Evolutionary conservation across 805 yeast species (phyloP).

Genomic region (Debaryomyces hansenii): DNA sequence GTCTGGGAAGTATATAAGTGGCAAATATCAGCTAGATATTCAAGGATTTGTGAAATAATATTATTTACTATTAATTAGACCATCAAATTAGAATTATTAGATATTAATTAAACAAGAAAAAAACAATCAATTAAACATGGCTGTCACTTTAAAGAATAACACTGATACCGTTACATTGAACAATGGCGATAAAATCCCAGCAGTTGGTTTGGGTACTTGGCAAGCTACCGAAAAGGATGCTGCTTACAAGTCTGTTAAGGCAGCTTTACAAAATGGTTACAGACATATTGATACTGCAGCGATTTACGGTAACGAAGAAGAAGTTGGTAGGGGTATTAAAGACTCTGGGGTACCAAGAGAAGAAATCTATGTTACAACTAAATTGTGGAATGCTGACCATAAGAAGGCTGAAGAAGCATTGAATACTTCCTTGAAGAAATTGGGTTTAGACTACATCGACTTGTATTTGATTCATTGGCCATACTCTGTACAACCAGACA

Average conservation of each 20-base stretch:
- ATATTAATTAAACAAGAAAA: too few species aligned
- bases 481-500: constrained; percentile 7
- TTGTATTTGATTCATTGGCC: constrained; percentile 83
- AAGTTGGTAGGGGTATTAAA: constrained; percentile 52
- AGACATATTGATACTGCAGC: constrained; percentile 75
- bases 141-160: constrained; percentile 3
- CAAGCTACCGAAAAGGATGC: constrained; percentile 49
- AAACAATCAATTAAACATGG: background rate
- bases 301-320: constrained; percentile 60
- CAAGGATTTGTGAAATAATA: too few species aligned
- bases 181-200: constrained; percentile 65
- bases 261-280: constrained; percentile 68
- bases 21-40: too few species aligned
- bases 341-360: constrained; percentile 63
- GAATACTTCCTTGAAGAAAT: constrained; percentile 54
- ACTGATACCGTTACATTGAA: constrained; percentile 42
- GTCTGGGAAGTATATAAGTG: too few species aligned
- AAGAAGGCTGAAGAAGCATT: constrained; percentile 50
- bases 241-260: constrained; percentile 55
- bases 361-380: constrained; percentile 67
- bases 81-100: too few species aligned
- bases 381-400: constrained; percentile 58
- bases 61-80: too few species aligned
- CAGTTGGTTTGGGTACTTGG: constrained; percentile 77
- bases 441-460: constrained; percentile 73